Conservation (phyloP, 352 stramenopile genomes). For the Globisporangium cederbergense region DNA sequence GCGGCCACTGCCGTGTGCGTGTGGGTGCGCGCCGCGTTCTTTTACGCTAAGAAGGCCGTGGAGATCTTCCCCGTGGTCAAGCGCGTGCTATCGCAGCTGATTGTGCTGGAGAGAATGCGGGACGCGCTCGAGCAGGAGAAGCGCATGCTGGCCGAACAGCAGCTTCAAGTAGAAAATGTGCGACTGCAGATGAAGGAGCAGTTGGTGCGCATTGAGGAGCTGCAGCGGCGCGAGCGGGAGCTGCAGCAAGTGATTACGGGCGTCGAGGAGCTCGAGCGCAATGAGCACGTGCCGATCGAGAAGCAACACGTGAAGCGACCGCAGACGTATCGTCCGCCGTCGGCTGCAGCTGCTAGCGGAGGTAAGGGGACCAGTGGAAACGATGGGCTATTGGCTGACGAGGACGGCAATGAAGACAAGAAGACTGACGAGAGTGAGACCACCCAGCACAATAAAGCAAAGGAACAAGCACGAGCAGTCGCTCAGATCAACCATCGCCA, state of each 20-base stretch:
- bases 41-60: conserved; percentile 60
- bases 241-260: conserved; percentile 57
- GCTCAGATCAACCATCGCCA: conserved; percentile 31
- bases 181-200: conserved; percentile 19
- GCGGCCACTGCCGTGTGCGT: conserved; percentile 54
- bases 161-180: conserved; percentile 17
- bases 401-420: conserved; percentile 15
- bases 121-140: conserved; percentile 29
- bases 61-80: conserved; percentile 68
- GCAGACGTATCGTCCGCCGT: conserved; percentile 28
- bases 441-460: neutral
- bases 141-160: conserved; percentile 19
- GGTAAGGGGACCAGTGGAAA: neutral
- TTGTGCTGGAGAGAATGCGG: conserved; percentile 51
- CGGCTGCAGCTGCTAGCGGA: conserved; percentile 17
- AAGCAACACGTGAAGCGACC: conserved; percentile 60
- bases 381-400: neutral
- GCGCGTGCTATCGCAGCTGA: conserved; percentile 46
- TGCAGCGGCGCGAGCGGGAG: conserved; percentile 22
- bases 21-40: conserved; percentile 72
- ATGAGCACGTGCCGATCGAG: conserved; percentile 49
- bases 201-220: conserved; percentile 4
- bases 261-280: conserved; percentile 56
- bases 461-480: neutral
- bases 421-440: conserved; percentile 6